These are phyloP conservation scores for Neolentinus lepideus DNA, from an alignment of 1,284 basidiomycete genomes.

Conservation along the genomic window DNA sequence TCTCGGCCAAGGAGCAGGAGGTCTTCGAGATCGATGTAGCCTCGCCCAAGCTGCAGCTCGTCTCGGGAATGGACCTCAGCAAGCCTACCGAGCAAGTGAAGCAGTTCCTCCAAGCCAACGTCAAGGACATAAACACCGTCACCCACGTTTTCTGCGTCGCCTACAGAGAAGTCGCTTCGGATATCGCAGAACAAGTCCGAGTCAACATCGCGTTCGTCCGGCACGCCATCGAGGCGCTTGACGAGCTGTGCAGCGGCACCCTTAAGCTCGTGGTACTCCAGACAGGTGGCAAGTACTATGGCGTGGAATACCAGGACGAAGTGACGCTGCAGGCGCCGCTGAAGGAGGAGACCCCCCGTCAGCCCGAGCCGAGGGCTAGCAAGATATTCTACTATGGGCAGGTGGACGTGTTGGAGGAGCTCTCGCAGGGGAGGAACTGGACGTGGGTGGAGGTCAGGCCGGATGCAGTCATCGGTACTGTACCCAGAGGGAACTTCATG, in stretches of 20 bases:
- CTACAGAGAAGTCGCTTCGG: neutral
- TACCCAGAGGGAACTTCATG: constrained; percentile 1
- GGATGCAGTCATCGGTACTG: neutral
- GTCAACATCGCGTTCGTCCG: constrained; percentile 1
- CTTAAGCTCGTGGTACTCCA: neutral
- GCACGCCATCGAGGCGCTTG: neutral
- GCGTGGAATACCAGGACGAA: neutral
- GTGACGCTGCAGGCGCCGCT: neutral
- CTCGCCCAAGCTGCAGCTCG: constrained; percentile 1
- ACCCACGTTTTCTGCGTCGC: neutral
- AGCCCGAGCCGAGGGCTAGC: neutral
- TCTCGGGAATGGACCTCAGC: neutral
- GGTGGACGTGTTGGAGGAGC: neutral
- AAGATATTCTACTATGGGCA: constrained; percentile 1
- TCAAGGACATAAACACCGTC: neutral
- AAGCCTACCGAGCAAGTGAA: neutral
- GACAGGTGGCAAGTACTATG: neutral
- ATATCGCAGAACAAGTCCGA: neutral
- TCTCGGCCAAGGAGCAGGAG: neutral
- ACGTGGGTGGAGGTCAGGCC: constrained; percentile 1
- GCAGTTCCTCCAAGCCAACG: neutral
- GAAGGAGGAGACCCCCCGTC: neutral
- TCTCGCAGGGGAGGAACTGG: neutral
- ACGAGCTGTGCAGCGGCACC: neutral
- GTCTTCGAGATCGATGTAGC: neutral